Conservation (phyloP, 306 rosid genomes). For the Psophocarpus tetragonolobus region DNA sequence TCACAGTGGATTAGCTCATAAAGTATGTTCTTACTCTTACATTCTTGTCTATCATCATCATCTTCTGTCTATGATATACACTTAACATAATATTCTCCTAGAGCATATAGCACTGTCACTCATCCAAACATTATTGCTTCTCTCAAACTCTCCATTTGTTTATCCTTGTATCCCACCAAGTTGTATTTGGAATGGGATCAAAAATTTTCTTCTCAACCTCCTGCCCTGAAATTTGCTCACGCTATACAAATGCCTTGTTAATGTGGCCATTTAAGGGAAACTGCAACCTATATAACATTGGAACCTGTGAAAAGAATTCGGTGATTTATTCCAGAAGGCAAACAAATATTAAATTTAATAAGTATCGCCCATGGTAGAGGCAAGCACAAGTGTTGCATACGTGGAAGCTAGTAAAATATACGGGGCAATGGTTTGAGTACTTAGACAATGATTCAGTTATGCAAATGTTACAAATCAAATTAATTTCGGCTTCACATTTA, state of each 20-base stretch:
- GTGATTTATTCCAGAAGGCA: neutral
- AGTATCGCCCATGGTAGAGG: neutral
- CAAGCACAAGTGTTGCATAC: neutral
- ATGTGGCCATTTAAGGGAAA: neutral
- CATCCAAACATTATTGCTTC: neutral
- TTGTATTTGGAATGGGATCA: neutral
- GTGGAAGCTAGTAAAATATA: neutral
- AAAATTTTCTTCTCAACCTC: neutral
- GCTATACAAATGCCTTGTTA: neutral
- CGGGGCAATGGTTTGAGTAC: neutral
- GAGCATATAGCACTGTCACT: neutral
- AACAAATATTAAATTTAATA: neutral
- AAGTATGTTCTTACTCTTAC: conserved; percentile 47
- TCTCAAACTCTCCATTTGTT: neutral
- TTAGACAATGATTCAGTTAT: neutral
- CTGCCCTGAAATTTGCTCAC: neutral
- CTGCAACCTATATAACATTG: neutral
- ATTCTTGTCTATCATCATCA: neutral
- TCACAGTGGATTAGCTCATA: conserved; percentile 90
- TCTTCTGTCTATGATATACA: conserved; percentile 9
- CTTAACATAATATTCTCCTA: neutral
- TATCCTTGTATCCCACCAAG: neutral
- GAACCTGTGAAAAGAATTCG: neutral
- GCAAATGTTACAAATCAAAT: neutral
- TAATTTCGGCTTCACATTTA: neutral